Evolutionary conservation across 2,329 filamentous ascomycete species (phyloP), one percentile per base, ranked within the genome.

Genomic region (Cytospora mali): DNA sequence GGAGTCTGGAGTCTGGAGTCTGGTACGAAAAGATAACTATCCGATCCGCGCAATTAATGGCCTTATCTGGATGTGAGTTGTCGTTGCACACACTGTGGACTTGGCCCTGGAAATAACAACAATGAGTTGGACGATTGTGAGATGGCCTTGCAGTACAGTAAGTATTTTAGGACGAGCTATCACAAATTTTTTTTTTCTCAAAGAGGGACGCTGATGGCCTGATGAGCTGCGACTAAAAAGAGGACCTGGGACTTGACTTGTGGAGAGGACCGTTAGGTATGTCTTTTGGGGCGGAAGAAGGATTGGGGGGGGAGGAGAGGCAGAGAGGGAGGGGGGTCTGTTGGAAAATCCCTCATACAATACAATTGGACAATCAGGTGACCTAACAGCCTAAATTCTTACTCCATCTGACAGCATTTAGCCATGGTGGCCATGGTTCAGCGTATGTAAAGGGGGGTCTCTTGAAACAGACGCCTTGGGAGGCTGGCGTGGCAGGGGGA

Each of bases 141-240:
- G 55, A 50, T 27, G 33, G 50, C 21, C 28, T 54, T 33, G 54
- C 29, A 53, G 29, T 42, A 49, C 29, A 53, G 29, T 42, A 49
- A n/a, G 39, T 49, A 28, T 35, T 29, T 18, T 16, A 14, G 25
- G 14, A 6, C 49, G 48, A 62, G 62, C 51, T 57, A 46, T 58
- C 54, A 29, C 29, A 53, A 48, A 53, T 53, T 55, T 42, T 29
- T 42, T 31, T 50, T n/a, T n/a, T n/a, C n/a, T n/a, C n/a, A n/a
- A n/a, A n/a, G 55, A 28, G 42, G n/a, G 50, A 54, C 50, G 52
- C 29, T 62, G n/a, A 58, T 62, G 62, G 62, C 48, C 58, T 62
- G 62, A 46, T 46, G 9, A 62, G 54, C 54, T 35, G 62, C 58
- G 54, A 57, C 59, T 62, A 50, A 51, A 53, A 58, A 50, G 42